Base-by-base conservation (phyloP, 306 rosid genomes). In the Cicer yamashitae region DNA sequence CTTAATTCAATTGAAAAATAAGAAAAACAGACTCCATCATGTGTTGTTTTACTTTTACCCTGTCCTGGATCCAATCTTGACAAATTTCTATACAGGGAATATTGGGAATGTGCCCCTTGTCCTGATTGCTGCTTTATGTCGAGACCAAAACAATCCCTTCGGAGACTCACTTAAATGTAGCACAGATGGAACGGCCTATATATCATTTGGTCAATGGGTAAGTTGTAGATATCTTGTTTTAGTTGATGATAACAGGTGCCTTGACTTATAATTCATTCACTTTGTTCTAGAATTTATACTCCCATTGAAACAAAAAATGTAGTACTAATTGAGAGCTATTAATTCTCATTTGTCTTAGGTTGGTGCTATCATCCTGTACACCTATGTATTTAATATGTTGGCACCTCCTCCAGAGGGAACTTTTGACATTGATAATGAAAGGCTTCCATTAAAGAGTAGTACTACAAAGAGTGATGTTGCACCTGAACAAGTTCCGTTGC, bases 121-220 rank as follows among this genome's bases (percentile, higher is more conserved):
- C 65, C 87, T 96, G 75, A 86, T 96, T 74, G 85, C 91, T 34
- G 99, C 99, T 79, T 81, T 96, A 46, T 96, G 99, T 71, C 91
- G 96, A 78, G 98, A 92, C 62, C 76, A 40, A 67, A 76, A 82
- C 46, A 96, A 92, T 76, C 99, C 98, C 71, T 96, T 96, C 46
- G 97, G 99, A 45, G 96, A 92, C 72, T 6, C 80, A 4, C 85
- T 78, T 6, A 85, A 78, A 65, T 96, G 99, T 78, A 92, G 92
- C 89, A 88, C 85, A 11, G 86, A 86, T 75, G 99, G 99, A 79
- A 92, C 92, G 80, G 99, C 99, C 51, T 96, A 96, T 82, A 90
- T 96, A 72, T 89, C 99, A 38, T 96, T 89, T 54, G 99, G 99
- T 84, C 99, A 96, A 87, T 96, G 99, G 99, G 99, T 96, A 83